These are phyloP conservation scores for Suillus spraguei DNA, from an alignment of 768 basidiomycete genomes.

Conservation along the genomic window DNA sequence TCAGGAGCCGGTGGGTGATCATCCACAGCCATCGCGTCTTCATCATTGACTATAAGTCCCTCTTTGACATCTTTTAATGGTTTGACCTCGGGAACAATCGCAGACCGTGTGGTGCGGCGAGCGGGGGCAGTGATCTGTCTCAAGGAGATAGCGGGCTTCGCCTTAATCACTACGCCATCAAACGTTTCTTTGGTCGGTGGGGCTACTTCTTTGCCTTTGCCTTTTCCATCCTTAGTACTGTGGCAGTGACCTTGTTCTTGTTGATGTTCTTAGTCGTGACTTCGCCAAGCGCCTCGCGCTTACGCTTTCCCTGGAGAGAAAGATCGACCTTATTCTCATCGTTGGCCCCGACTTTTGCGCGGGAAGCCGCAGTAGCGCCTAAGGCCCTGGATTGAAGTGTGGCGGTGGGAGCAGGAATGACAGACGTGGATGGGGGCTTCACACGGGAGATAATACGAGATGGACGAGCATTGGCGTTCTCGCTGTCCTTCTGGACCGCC, in stretches of 20 bases:
- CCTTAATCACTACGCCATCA: conserved; percentile 66
- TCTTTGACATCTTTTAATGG: conserved; percentile 36
- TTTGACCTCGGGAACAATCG: conserved; percentile 30
- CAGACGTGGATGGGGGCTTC: conserved; percentile 53
- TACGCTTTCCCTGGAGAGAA: conserved; percentile 62
- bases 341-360: conserved; percentile 25
- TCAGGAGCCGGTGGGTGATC: conserved; percentile 33
- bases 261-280: conserved; percentile 60
- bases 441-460: conserved; percentile 61
- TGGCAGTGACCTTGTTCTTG: conserved; percentile 42
- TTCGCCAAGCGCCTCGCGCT: conserved; percentile 76
- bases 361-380: conserved; percentile 42
- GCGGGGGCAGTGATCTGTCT: conserved; percentile 52
- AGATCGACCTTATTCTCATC: conserved; percentile 49
- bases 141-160: conserved; percentile 38
- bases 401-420: conserved; percentile 33
- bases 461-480: conserved; percentile 71
- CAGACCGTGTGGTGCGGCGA: conserved; percentile 39
- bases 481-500: conserved; percentile 58
- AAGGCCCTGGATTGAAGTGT: conserved; percentile 42
- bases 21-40: conserved; percentile 59
- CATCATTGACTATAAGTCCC: conserved; percentile 37
- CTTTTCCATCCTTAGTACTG: conserved; percentile 46
- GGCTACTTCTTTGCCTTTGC: conserved; percentile 50
- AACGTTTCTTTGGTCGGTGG: conserved; percentile 48